Base-by-base conservation (phyloP, 306 rosid genomes). In the Bauhinia variegata region DNA sequence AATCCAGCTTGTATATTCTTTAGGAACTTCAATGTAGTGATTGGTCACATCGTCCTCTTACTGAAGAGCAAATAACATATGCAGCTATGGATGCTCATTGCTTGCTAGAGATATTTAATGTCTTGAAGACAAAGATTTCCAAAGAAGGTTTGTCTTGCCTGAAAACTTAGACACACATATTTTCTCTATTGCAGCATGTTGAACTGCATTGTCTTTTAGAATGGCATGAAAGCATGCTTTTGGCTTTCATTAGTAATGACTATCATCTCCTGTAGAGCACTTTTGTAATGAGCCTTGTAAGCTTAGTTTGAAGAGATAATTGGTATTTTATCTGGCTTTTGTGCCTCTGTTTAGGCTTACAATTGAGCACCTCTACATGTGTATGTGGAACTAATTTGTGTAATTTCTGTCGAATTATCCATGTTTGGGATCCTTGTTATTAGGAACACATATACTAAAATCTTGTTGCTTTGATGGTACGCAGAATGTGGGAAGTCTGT, bases 21-120 rank as follows among this genome's bases (percentile, higher is more conserved):
- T 86, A 89, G 98, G 98, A 92, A 76, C 98, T 89, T 78, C 96
- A 92, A 89, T 89, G 96, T 87, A 92, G 98, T 80, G 98, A 92
- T 78, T 92, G 98, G 98, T 92, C 98, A 53, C 60, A 28, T 15
- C 91, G 98, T 67, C 96, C 98, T 63, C 98, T 92, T 72, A 80
- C 98, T 60, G 96, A 89, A 77, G 96, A 80, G 75, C 96, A 92
- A 86, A 82, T 79, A 68, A 73, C 71, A 42, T 92, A 87, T 68
- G 98, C 98, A 65, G 91, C 98, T 44, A 69, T 79, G 91, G 98
- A 92, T 73, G 96, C 98, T 79, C 96, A 92, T 47, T 89, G 96
- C 89, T 86, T 92, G 91, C 87, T 92, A 3, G 79, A 88, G 71
- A 84, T 92, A 84, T 92, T 87, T 80, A 76, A 78, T 51, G 58